Evolutionary conservation across 345 rosid species (phyloP).

Genomic region (Brassica rapa): DNA sequence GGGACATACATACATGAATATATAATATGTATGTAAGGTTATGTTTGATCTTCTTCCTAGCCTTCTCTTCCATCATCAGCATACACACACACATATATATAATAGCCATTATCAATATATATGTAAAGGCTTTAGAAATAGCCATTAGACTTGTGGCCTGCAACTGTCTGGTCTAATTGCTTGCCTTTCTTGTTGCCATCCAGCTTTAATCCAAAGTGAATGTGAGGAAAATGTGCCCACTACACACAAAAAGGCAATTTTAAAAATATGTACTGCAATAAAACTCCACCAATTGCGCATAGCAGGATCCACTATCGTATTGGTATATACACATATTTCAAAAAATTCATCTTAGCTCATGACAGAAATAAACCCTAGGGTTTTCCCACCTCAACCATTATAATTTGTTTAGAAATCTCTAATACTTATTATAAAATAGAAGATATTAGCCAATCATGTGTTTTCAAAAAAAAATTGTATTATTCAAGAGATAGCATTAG

Average conservation of each 20-base stretch:
- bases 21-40: slow-evolving; percentile 14
- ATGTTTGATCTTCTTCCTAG: slow-evolving; percentile 29
- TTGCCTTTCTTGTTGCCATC: slow-evolving; percentile 74
- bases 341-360: neutral
- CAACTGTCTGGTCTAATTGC: slow-evolving; percentile 60
- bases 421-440: neutral
- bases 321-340: slow-evolving; percentile 14
- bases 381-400: neutral
- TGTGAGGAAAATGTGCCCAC: slow-evolving; percentile 98
- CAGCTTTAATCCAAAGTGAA: slow-evolving; percentile 86
- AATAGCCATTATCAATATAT: slow-evolving; percentile 15
- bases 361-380: slow-evolving; percentile 23
- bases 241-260: slow-evolving; percentile 30
- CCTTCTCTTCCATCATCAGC: slow-evolving; percentile 33
- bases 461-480: neutral
- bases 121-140: slow-evolving; percentile 49
- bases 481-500: too few relatives aligned
- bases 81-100: slow-evolving; percentile 11
- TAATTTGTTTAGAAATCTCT: slow-evolving; percentile 3
- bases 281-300: slow-evolving; percentile 36
- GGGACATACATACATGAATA: slow-evolving; percentile 15
- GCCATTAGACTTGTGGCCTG: slow-evolving; percentile 65
- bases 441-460: too few relatives aligned
- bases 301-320: slow-evolving; percentile 39
- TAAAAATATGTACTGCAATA: neutral